Percentiles rank a stretch among this genome's conserved stretches.
These are phyloP conservation scores for Effrenium voratum DNA, from an alignment of 73 alveolate genomes.

Conservation along the genomic window DNA sequence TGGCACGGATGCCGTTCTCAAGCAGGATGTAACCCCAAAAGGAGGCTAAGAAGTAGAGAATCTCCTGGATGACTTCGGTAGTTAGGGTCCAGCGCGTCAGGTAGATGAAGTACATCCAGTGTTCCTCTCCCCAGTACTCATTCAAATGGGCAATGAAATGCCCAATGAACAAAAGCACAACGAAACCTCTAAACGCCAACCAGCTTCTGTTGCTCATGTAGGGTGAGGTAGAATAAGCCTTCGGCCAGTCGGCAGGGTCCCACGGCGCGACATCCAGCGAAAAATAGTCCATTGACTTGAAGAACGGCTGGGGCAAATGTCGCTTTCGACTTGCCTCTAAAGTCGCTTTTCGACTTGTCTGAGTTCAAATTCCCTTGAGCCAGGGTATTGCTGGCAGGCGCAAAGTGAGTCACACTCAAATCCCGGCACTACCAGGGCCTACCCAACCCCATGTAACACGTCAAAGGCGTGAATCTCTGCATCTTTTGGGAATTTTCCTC, in stretches of 20 bases:
- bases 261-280: constrained; percentile 50
- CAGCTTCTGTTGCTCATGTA: constrained; percentile 42
- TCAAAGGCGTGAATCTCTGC: too few relatives aligned
- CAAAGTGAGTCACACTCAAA: too few relatives aligned
- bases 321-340: background rate
- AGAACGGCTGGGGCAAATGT: background rate
- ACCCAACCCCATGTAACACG: too few relatives aligned
- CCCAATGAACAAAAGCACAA: background rate
- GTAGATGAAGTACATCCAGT: constrained; percentile 56
- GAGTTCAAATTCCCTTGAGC: background rate
- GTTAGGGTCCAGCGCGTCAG: constrained; percentile 31
- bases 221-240: constrained; percentile 59
- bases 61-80: background rate
- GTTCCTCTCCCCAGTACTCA: background rate
- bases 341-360: background rate
- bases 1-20: background rate
- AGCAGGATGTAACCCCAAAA: background rate
- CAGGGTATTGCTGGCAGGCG: too few relatives aligned
- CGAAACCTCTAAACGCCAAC: background rate
- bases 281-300: background rate
- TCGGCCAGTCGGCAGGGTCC: constrained; percentile 66
- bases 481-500: too few relatives aligned
- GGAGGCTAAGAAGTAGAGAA: background rate
- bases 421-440: too few relatives aligned
- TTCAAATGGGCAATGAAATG: constrained; percentile 2